Evolutionary conservation across 2,329 filamentous ascomycete species (phyloP), one percentile per base, ranked within the genome.

Genomic region (Colletotrichum sp.): DNA sequence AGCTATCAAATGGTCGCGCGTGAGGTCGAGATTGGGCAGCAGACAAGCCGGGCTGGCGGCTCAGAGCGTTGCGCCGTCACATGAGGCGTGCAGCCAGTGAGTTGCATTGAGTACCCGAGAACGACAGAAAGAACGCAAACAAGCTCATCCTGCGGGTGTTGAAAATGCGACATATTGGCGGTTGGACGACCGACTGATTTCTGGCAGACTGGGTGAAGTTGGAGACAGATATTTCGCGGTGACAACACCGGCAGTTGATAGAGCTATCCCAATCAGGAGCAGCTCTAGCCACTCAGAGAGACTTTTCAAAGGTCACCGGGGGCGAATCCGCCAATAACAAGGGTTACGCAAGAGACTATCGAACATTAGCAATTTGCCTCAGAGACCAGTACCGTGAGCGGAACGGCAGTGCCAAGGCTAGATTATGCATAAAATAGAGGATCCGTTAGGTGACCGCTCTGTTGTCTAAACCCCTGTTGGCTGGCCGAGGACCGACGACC

Each of bases 391-490:
- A 12, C 16, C 43, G 13, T 26, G 14, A 18, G 39, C 26, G n/a
- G 39, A 67, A 34, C 24, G 24, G 34, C 24, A 36, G 36, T 34
- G 70, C 32, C 70, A 68, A 68, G 64, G 57, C 70, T 73, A 30
- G 24, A 32, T 68, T 65, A 63, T 68, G 72, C 72, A 72, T 73
- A 73, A 72, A 66, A 28, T 48, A 55, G 24, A 39, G 21, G 34
- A 24, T 63, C 48, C 14, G 4, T 34, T 32, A 12, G 7, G 30
- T 61, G 10, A 61, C 18, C 32, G 43, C 16, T n/a, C 7, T 34
- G n/a, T 21, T 8, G n/a, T 13, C 4, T 16, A 14, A 60, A 36
- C 68, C 48, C 68, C 26, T 71, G 68, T 36, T 26, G 7, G n/a
- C 10, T 14, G 26, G 7, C 13, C 30, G 13, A 30, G 14, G 16